These are phyloP conservation scores for Wickerhamomyces xylosicus DNA, from an alignment of 805 yeast species.

Conservation along the genomic window DNA sequence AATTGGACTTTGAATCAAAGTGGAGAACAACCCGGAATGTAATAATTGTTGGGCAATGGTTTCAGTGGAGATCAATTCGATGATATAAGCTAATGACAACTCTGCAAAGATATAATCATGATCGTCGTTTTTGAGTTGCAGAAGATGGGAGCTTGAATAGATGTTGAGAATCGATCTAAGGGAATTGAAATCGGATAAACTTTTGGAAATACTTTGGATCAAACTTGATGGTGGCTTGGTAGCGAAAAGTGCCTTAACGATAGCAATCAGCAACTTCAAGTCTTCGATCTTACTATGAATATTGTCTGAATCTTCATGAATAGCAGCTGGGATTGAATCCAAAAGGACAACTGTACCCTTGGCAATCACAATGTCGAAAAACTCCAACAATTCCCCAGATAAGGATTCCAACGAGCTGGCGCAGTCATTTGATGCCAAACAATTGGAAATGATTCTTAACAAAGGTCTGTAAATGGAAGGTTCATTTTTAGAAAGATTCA, in stretches of 20 bases:
- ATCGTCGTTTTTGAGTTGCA: slow-evolving; percentile 37
- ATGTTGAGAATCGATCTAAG: slow-evolving; percentile 51
- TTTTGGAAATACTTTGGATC: slow-evolving; percentile 37
- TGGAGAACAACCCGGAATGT: slow-evolving; percentile 52
- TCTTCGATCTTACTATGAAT: slow-evolving; percentile 50
- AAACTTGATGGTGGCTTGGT: slow-evolving; percentile 38
- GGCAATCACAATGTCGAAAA: slow-evolving; percentile 55
- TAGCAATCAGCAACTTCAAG: slow-evolving; percentile 47
- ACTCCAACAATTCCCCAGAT: slow-evolving; percentile 41
- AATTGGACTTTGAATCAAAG: slow-evolving; percentile 64
- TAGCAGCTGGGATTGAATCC: slow-evolving; percentile 47
- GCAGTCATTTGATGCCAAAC: slow-evolving; percentile 32
- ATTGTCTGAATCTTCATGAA: slow-evolving; percentile 25
- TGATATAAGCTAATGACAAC: slow-evolving; percentile 53
- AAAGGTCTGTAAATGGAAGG: slow-evolving; percentile 44
- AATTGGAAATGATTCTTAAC: slow-evolving; percentile 44
- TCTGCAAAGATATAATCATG: slow-evolving; percentile 68
- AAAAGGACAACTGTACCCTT: slow-evolving; percentile 54
- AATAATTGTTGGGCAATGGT: slow-evolving; percentile 59
- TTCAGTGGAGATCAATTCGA: slow-evolving; percentile 54
- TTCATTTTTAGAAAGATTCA: slow-evolving; percentile 28
- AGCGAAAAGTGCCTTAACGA: slow-evolving; percentile 47
- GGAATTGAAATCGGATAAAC: slow-evolving; percentile 48
- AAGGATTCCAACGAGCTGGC: slow-evolving; percentile 35
- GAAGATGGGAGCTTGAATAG: slow-evolving; percentile 56